These are phyloP conservation scores for Huntiella abstrusa DNA, from an alignment of 2,329 filamentous ascomycete species.

Conservation along the genomic window DNA sequence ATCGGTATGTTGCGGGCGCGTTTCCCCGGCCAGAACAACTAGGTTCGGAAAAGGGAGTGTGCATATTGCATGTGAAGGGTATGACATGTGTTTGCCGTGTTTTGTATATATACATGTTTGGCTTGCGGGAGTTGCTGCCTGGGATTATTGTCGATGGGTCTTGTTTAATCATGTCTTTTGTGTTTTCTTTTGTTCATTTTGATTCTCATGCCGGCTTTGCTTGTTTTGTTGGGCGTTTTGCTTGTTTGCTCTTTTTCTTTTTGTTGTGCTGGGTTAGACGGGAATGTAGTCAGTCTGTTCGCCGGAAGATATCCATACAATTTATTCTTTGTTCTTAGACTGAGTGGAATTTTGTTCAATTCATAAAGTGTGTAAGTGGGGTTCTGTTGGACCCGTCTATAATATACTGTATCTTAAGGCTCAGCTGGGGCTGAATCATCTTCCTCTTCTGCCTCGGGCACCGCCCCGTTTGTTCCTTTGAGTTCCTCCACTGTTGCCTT, in stretches of 20 bases:
- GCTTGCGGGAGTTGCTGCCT: not conserved
- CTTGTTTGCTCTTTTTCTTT: not conserved
- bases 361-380: too few species aligned
- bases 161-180: not conserved
- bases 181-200: not conserved
- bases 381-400: too few species aligned
- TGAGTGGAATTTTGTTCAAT: too few species aligned
- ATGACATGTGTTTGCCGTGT: not conserved
- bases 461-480: too few species aligned
- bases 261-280: not conserved
- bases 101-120: not conserved
- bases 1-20: constrained; percentile 5
- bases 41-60: not conserved
- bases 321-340: not conserved
- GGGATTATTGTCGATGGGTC: not conserved
- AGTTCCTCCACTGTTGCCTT: not conserved
- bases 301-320: not conserved
- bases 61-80: not conserved
- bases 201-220: not conserved
- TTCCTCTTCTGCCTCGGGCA: too few species aligned
- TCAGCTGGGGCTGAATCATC: too few species aligned
- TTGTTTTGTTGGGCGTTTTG: not conserved
- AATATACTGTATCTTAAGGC: too few species aligned
- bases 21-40: constrained; percentile 3
- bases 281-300: not conserved